These are phyloP conservation scores for Coemansia sp. DNA, from an alignment of 192 early-diverging fungal species.

Conservation along the genomic window DNA sequence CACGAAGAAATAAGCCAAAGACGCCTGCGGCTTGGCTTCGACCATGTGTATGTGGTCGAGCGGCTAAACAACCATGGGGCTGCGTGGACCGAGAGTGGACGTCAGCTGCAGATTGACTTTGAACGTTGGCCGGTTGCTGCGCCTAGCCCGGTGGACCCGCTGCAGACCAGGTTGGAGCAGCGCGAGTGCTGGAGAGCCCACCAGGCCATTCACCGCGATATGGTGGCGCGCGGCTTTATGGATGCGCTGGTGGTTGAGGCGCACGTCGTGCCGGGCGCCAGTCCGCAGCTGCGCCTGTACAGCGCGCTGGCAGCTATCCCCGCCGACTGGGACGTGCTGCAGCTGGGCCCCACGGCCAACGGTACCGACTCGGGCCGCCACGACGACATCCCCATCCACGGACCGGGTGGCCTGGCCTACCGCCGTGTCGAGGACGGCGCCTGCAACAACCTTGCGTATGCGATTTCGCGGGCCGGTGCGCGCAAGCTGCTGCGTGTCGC, in stretches of 20 bases:
- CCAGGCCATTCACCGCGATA: slow-evolving; percentile 36
- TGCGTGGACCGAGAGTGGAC: slow-evolving; percentile 16
- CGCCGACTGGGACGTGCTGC: slow-evolving; percentile 48
- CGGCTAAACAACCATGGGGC: slow-evolving; percentile 10
- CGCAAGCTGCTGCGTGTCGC: slow-evolving; percentile 33
- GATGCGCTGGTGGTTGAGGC: slow-evolving; percentile 49
- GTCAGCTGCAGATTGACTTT: slow-evolving; percentile 24
- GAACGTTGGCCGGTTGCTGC: slow-evolving; percentile 35
- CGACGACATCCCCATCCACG: slow-evolving; percentile 26
- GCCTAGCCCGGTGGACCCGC: slow-evolving; percentile 29
- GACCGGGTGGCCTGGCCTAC: slow-evolving; percentile 12
- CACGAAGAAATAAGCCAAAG: slow-evolving; percentile 31
- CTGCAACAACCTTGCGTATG: slow-evolving; percentile 49
- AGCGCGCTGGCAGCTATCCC: slow-evolving; percentile 36
- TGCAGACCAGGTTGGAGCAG: slow-evolving; percentile 29
- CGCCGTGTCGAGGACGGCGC: slow-evolving; percentile 49
- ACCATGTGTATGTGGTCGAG: slow-evolving; percentile 43
- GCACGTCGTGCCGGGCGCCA: slow-evolving; percentile 39
- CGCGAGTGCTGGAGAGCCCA: slow-evolving; percentile 51
- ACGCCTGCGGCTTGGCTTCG: slow-evolving; percentile 22
- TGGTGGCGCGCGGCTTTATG: slow-evolving; percentile 26
- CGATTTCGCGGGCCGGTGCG: slow-evolving; percentile 38
- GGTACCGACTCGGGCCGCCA: slow-evolving; percentile 47
- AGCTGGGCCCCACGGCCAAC: slow-evolving; percentile 36
- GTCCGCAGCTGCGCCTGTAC: slow-evolving; percentile 35